A percentile compares a stretch with the other conserved stretches of the same genome.
Evolutionary conservation across 106 monocot species (phyloP).

Genomic region (Dendrobium nobile): DNA sequence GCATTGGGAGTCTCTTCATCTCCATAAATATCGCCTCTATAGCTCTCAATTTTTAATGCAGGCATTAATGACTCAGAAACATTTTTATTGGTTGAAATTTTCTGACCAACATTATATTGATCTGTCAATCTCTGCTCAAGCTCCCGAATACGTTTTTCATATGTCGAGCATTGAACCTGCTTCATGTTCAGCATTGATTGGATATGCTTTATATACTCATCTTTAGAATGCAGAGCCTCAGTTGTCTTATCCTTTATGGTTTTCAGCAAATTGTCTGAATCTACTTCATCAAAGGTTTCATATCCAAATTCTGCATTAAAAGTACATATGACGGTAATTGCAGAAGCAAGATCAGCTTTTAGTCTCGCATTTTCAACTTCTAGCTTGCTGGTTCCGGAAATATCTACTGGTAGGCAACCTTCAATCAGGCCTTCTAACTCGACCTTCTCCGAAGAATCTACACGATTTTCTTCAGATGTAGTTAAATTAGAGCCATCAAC

Average conservation of each 20-base stretch:
- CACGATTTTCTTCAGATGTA: conserved; percentile 31
- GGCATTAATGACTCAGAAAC: conserved; percentile 31
- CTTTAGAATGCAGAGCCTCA: conserved; percentile 74
- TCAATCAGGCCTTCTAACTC: conserved; percentile 37
- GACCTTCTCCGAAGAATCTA: conserved; percentile 27
- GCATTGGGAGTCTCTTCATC: conserved; percentile 41
- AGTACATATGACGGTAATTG: conserved; percentile 70
- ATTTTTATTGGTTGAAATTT: conserved; percentile 26
- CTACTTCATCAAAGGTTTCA: conserved; percentile 41
- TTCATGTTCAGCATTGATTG: conserved; percentile 58
- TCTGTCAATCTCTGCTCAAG: conserved; percentile 75
- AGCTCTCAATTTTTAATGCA: conserved; percentile 30
- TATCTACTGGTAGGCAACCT: conserved; percentile 41
- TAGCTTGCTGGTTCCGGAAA: conserved; percentile 85
- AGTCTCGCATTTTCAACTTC: conserved; percentile 96
- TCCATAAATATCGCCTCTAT: conserved; percentile 38
- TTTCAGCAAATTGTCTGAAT: conserved; percentile 39
- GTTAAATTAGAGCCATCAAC: conserved; percentile 26
- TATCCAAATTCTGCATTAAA: conserved; percentile 61
- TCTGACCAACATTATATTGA: conserved; percentile 53
- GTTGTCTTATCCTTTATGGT: conserved; percentile 61
- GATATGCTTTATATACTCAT: conserved; percentile 76
- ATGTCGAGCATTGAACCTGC: conserved; percentile 51
- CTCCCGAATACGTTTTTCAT: conserved; percentile 86
- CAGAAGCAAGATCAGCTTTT: conserved; percentile 89